A percentile compares a stretch with the other conserved stretches of the same genome.
These are phyloP conservation scores for Thermothielavioides terrestris DNA, from an alignment of 495 filamentous ascomycete species.

Conservation along the genomic window DNA sequence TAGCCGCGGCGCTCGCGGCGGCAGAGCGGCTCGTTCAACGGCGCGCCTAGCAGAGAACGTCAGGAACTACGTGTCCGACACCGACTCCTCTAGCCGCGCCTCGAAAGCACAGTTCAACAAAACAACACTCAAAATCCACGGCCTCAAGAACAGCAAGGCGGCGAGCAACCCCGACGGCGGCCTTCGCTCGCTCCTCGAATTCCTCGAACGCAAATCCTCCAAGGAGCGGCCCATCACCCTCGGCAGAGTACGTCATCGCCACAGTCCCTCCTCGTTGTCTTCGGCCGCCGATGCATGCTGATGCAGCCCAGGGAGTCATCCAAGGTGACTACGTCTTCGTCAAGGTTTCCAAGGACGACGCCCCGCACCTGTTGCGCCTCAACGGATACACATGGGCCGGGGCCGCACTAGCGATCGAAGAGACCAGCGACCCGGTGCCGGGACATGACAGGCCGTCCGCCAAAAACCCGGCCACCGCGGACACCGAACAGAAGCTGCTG, in stretches of 20 bases:
- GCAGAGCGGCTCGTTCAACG: constrained; percentile 9
- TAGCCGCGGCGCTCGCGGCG: constrained; percentile 5
- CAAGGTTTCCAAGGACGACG: constrained; percentile 54
- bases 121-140: constrained; percentile 49
- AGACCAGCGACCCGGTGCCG: constrained; percentile 24
- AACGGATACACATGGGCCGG: constrained; percentile 60
- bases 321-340: constrained; percentile 63
- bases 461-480: constrained; percentile 21
- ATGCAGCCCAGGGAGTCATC: constrained; percentile 60
- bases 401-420: constrained; percentile 45
- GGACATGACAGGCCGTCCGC: not conserved
- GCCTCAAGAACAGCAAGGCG: constrained; percentile 71
- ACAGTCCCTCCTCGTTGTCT: constrained; percentile 7
- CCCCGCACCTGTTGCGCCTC: constrained; percentile 50
- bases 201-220: constrained; percentile 73
- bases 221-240: constrained; percentile 55
- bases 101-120: constrained; percentile 21
- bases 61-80: constrained; percentile 12
- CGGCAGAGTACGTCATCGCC: constrained; percentile 64
- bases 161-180: constrained; percentile 61
- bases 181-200: constrained; percentile 58
- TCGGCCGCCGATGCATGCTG: constrained; percentile 54
- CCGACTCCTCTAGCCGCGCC: not conserved
- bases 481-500: constrained; percentile 37
- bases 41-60: constrained; percentile 19